phyloP scores from a whole-genome alignment of 306 rosid genomes.

The Castanospermum australe region DNA sequence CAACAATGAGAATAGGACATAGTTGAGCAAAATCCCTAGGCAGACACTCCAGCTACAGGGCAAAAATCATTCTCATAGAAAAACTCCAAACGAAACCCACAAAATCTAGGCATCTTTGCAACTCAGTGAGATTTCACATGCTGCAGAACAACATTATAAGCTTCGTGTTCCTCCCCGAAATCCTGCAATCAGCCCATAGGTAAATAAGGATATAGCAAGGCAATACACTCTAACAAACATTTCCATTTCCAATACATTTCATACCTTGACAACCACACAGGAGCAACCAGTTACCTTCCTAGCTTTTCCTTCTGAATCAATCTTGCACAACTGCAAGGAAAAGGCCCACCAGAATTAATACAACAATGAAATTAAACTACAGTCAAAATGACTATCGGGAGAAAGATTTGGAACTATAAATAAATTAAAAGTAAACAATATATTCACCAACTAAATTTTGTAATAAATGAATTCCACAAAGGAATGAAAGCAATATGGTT shows the following conservation, averaged over 20 bases:
- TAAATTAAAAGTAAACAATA: neutral
- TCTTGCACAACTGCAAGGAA: slow-evolving; percentile 65
- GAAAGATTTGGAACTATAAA: neutral
- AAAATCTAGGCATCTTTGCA: neutral
- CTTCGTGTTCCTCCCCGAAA: slow-evolving; percentile 54
- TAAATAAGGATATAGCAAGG: neutral
- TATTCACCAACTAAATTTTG: neutral
- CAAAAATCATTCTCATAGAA: slow-evolving; percentile 30
- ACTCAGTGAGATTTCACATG: slow-evolving; percentile 45
- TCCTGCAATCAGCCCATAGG: slow-evolving; percentile 27
- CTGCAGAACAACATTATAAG: slow-evolving; percentile 46
- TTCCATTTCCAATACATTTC: neutral
- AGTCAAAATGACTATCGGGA: neutral
- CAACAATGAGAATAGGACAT: neutral
- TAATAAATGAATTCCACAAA: neutral
- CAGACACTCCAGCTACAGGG: slow-evolving; percentile 9
- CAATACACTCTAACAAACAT: neutral
- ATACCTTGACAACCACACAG: slow-evolving; percentile 85
- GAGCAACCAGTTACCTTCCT: slow-evolving; percentile 61
- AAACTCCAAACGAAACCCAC: neutral
- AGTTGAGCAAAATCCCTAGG: slow-evolving; percentile 12
- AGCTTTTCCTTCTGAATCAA: slow-evolving; percentile 86
- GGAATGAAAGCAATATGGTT: neutral
- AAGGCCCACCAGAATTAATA: neutral
- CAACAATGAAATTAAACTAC: neutral